A percentile compares a stretch with the other conserved stretches of the same genome.
Conservation (phyloP, 2,329 filamentous ascomycete species). For the Fusarium verrucosum region DNA sequence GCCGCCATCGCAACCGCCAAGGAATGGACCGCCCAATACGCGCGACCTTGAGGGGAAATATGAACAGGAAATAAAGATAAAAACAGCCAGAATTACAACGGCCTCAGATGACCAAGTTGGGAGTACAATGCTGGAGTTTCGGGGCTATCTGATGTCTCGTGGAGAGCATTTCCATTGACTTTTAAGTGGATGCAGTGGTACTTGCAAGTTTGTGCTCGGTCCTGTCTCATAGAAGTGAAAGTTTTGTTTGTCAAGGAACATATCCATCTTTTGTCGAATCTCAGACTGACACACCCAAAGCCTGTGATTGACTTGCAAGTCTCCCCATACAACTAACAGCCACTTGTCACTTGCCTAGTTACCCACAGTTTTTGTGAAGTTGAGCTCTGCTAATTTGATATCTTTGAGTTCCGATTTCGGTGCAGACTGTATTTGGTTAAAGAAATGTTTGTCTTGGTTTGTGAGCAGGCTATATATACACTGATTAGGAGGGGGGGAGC, state of each 20-base stretch:
- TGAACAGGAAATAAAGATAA: slow-evolving; percentile 8
- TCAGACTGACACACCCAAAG: background rate
- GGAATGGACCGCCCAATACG: slow-evolving; percentile 91
- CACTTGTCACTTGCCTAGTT: background rate
- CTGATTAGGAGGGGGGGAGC: too few relatives aligned
- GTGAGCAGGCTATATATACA: too few relatives aligned
- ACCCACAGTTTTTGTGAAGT: background rate
- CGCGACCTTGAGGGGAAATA: slow-evolving; percentile 57
- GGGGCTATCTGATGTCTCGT: slow-evolving; percentile 26
- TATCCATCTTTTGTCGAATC: slow-evolving; percentile 14
- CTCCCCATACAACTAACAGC: background rate
- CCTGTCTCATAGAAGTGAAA: slow-evolving; percentile 29
- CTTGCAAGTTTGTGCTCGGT: slow-evolving; percentile 27
- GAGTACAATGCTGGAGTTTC: slow-evolving; percentile 32
- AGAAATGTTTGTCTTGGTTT: too few relatives aligned
- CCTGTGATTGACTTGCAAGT: background rate
- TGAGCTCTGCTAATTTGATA: background rate
- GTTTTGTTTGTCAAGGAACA: slow-evolving; percentile 15
- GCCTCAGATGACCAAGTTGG: background rate
- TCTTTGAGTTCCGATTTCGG: background rate
- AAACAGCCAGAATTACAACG: slow-evolving; percentile 22
- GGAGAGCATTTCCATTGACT: slow-evolving; percentile 19
- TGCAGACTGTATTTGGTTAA: background rate
- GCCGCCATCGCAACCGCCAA: slow-evolving; percentile 91
- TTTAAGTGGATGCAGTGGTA: slow-evolving; percentile 29